Evolutionary conservation across 1,284 basidiomycete genomes (phyloP), one percentile per base, ranked within the genome.

Genomic region (Trichosporon sp.): DNA sequence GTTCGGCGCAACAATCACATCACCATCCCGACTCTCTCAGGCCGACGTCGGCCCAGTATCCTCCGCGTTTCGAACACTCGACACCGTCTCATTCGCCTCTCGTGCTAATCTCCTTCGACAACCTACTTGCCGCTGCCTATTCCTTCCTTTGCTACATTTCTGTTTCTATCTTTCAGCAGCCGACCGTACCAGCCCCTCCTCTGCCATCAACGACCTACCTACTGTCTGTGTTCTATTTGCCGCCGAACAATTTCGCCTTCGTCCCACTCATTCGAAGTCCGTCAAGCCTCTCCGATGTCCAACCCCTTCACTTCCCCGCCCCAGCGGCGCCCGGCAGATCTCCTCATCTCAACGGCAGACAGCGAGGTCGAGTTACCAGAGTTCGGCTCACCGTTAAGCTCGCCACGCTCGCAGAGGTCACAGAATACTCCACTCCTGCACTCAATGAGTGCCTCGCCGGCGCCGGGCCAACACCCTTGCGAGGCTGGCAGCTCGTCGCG

Each of bases 291-390:
- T 40, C 54, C 21, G 54, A 63, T 63, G 59, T 63, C 59, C 31
- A 63, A 63, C 32, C 59, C 59, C 32, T 63, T 63, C 59, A 63
- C 59, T 2, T 63, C 59, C 6, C 59, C 59, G 59, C 59, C 59
- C 6, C 59, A 63, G 32, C 59, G 59, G 59, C 59, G 59, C 2
- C 32, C 59, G 14, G 59, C 31, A 32, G 59, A 63, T n/a, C 59
- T 63, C 6, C 59, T 37, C 10, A 16, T 63, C 5, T 16, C 32
- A n/a, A 63, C 32, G n/a, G 16, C 59, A 31, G 32, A 35, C 16
- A 63, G 14, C n/a, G 59, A 37, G 16, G 59, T 63, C 14, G 59
- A 63, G 59, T n/a, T 63, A 16, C 59, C 59, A 16, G 59, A 63
- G 32, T 63, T 63, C n/a, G 59, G 31, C 0, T 63, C 59, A 4